Percentiles rank a stretch among this genome's conserved stretches.
phyloP scores from a whole-genome alignment of 2,329 filamentous ascomycete species.

The Thielaviopsis ethacetica region DNA sequence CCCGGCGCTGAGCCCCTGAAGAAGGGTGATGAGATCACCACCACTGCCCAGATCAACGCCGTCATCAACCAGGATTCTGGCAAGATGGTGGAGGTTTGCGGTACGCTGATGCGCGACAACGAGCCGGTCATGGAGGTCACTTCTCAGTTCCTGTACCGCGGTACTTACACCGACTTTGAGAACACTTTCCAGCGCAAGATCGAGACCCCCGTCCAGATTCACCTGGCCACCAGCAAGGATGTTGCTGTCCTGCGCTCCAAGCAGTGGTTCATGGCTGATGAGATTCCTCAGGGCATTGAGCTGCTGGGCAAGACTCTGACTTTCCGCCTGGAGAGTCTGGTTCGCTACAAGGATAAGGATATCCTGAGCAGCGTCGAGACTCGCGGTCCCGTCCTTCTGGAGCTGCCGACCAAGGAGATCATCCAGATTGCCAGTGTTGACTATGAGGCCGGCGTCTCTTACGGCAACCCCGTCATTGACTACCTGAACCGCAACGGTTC shows the following conservation, averaged over 20 bases:
- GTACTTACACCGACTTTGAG: constrained; percentile 80
- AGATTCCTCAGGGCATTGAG: constrained; percentile 53
- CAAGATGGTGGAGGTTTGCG: constrained; percentile 99
- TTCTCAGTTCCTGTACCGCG: constrained; percentile 94
- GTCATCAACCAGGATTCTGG: constrained; percentile 96
- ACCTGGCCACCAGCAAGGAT: constrained; percentile 75
- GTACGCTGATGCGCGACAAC: constrained; percentile 75
- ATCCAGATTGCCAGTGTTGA: constrained; percentile 96
- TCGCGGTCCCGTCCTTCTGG: constrained; percentile 76
- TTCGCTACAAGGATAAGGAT: constrained; percentile 87
- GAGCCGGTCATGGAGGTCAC: constrained; percentile 94
- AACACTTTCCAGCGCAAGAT: constrained; percentile 98
- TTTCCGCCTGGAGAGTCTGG: constrained; percentile 84
- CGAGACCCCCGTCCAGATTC: constrained; percentile 87
- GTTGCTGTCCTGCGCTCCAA: constrained; percentile 89
- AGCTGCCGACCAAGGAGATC: constrained; percentile 90
- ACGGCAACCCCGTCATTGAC: constrained; percentile 92
- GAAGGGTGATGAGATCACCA: constrained; percentile 85
- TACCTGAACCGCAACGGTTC: constrained; percentile 85
- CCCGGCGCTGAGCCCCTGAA: constrained; percentile 87
- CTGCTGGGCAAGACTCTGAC: constrained; percentile 84
- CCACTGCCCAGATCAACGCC: constrained; percentile 89
- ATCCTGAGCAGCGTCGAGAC: constrained; percentile 88
- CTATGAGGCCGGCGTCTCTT: constrained; percentile 78
- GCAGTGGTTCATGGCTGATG: constrained; percentile 88